phyloP scores from a whole-genome alignment of 2,329 filamentous ascomycete species.

The Epicoccum sorghinum region DNA sequence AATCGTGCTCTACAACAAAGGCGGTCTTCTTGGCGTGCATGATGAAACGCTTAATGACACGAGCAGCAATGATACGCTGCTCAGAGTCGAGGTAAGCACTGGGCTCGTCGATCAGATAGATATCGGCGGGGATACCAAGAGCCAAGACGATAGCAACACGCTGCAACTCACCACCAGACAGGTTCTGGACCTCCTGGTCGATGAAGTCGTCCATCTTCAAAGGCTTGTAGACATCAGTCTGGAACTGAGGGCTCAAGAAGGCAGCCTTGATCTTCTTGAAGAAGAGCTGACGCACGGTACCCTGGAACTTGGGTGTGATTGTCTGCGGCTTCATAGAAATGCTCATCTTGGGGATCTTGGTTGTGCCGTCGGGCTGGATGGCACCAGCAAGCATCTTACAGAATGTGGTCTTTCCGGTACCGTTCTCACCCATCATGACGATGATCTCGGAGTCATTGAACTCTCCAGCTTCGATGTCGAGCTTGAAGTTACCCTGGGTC shows the following conservation, averaged over 20 bases:
- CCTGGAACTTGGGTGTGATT: slow-evolving; percentile 97
- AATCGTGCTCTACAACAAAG: slow-evolving; percentile 99
- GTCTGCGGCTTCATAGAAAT: slow-evolving; percentile 99
- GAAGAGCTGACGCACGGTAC: slow-evolving; percentile 96
- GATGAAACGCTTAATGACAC: slow-evolving; percentile 99
- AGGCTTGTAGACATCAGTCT: slow-evolving; percentile 99
- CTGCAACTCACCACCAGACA: slow-evolving; percentile 99
- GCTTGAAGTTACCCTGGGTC: slow-evolving; percentile 85
- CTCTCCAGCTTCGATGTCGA: slow-evolving; percentile 78
- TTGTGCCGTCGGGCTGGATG: slow-evolving; percentile 82
- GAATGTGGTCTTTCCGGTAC: slow-evolving; percentile 99
- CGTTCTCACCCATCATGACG: slow-evolving; percentile 99
- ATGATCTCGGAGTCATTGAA: slow-evolving; percentile 99
- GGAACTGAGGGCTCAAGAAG: slow-evolving; percentile 96
- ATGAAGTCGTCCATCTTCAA: slow-evolving; percentile 99
- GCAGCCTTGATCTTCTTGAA: slow-evolving; percentile 99
- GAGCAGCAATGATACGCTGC: slow-evolving; percentile 95
- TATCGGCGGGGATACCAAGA: slow-evolving; percentile 94
- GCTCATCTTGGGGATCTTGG: slow-evolving; percentile 87
- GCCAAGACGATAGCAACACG: slow-evolving; percentile 97
- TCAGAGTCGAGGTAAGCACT: slow-evolving; percentile 88
- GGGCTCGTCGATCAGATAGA: slow-evolving; percentile 98
- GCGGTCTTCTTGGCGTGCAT: slow-evolving; percentile 99
- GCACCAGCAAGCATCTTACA: slow-evolving; percentile 94
- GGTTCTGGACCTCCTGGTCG: slow-evolving; percentile 98